Evolutionary conservation across 352 stramenopile species (phyloP), one percentile per base, ranked within the genome.

Genomic region (Globisporangium abappressorium): DNA sequence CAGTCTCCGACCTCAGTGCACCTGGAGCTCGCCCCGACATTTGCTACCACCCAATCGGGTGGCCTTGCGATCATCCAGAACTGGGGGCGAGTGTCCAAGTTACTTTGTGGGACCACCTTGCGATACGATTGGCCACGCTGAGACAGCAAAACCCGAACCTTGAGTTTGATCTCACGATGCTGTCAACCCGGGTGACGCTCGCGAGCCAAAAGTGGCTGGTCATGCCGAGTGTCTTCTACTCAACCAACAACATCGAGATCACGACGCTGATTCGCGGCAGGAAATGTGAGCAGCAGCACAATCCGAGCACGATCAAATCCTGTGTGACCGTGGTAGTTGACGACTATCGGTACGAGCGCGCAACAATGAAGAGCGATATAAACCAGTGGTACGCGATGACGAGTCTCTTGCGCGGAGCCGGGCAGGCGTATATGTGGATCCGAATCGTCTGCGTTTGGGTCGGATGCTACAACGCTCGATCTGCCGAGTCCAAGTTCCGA

Each of bases 301-400:
- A 14, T 1, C 0, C 12, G 53, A 3, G 12, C 57, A 1, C 56
- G 8, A 38, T 7, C 26, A 14, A 34, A 0, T 43, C n/a, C 20
- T 84, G 75, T 43, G 56, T 38, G 12, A 85, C 79, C 0, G 62
- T 84, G 0, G 71, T 84, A 28, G 56, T 85, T 12, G 79, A 87
- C 51, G 79, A 87, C 60, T 88, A 83, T 18, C 75, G 84, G 41
- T 92, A 89, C 33, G 79, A 89, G 41, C 74, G 80, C 0, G 68
- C 71, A 6, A 69, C 71, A 7, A 53, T 87, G 4, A 62, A 71
- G 38, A 84, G 69, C 36, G 75, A 85, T 43, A 64, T 75, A 3
- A 38, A 72, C 15, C 58, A 81, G 41, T 85, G 76, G 79, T 74
- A 67, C n/a, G 24, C 9, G 0, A 51, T 77, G 26, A 68, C 74